phyloP scores from a whole-genome alignment of 805 yeast species.

The Saccharomycopsis fermentans region DNA sequence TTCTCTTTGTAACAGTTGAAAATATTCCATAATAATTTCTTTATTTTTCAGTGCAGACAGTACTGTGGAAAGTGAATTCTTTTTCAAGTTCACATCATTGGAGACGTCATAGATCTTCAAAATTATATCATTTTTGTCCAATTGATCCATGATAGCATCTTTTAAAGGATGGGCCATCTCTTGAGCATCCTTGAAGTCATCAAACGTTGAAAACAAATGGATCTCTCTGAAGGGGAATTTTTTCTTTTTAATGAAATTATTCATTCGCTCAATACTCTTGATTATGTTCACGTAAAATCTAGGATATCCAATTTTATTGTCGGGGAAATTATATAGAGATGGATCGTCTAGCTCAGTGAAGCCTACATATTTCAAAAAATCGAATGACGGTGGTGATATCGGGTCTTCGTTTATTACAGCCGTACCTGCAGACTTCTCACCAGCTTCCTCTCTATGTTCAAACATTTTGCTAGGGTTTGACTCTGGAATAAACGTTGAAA shows the following conservation, averaged over 20 bases:
- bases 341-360: background rate
- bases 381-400: background rate
- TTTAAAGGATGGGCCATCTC: background rate
- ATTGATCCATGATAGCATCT: background rate
- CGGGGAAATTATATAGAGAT: background rate
- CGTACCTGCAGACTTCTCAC: background rate
- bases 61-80: background rate
- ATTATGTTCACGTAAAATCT: conserved; percentile 5
- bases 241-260: conserved; percentile 2
- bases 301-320: background rate
- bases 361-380: background rate
- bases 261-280: conserved; percentile 7
- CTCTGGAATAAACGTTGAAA: background rate
- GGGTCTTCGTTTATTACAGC: background rate
- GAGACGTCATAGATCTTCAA: conserved; percentile 2
- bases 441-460: background rate
- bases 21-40: background rate
- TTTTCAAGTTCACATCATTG: background rate
- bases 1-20: background rate
- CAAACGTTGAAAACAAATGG: conserved; percentile 5
- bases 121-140: background rate
- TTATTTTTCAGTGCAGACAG: background rate
- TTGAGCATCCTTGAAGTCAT: conserved; percentile 4
- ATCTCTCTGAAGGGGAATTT: conserved; percentile 8
- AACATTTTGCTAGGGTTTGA: background rate